Evolutionary conservation across 78 protist genomes (phyloP).

Genomic region (Salpingoeca rosetta): DNA sequence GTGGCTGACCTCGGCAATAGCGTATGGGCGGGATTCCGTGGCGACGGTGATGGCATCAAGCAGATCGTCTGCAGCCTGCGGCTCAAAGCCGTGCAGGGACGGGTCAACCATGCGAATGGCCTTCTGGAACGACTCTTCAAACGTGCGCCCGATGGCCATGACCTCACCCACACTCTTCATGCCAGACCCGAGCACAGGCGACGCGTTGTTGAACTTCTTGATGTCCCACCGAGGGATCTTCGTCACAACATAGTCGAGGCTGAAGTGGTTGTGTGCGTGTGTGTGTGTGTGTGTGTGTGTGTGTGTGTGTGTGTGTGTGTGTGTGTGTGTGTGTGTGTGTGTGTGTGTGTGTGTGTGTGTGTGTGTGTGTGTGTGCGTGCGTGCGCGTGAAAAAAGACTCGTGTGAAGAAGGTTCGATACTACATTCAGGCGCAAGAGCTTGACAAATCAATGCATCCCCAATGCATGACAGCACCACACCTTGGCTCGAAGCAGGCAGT

Average conservation of each 20-base stretch:
- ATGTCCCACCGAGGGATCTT: conserved; percentile 57
- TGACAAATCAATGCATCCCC: too few relatives aligned
- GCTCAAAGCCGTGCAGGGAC: conserved; percentile 23
- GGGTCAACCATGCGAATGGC: conserved; percentile 58
- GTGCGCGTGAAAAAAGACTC: too few relatives aligned
- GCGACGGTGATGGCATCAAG: conserved; percentile 23
- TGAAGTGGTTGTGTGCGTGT: too few relatives aligned
- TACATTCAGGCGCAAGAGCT: too few relatives aligned
- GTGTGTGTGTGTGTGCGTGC: too few relatives aligned
- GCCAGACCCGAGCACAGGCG: conserved; percentile 52
- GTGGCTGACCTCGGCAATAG: conserved; percentile 69
- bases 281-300: too few relatives aligned
- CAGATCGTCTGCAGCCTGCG: conserved; percentile 21
- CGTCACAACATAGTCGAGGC: conserved; percentile 71
- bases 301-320: too few relatives aligned
- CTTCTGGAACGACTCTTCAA: conserved; percentile 88
- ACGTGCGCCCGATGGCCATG: conserved; percentile 94
- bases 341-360: too few relatives aligned
- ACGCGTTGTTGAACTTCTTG: conserved; percentile 66
- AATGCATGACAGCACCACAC: conserved; percentile 73
- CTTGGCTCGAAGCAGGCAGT: conserved; percentile 94
- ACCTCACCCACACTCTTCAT: conserved; percentile 96
- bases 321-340: too few relatives aligned
- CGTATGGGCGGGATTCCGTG: conserved; percentile 68
- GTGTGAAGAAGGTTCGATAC: too few relatives aligned